A percentile compares a stretch with the other conserved stretches of the same genome.
phyloP scores from a whole-genome alignment of 208 protist species.

The Trypanosomatidae sp. region DNA sequence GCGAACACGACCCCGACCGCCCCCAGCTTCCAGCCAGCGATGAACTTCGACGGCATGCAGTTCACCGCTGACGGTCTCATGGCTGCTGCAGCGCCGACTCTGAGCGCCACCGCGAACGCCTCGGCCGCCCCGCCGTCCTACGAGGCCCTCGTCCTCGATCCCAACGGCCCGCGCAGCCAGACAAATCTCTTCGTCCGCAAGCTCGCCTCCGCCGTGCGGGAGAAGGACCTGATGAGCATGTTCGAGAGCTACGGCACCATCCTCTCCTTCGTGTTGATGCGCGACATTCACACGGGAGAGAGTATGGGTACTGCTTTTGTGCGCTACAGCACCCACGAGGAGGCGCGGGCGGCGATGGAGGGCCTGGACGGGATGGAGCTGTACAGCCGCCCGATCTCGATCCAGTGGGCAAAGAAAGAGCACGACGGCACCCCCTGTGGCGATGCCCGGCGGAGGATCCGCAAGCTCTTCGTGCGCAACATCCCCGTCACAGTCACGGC shows the following conservation, averaged over 20 bases:
- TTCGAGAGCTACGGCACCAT: no score
- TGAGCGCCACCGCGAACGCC: no score
- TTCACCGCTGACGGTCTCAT: no score
- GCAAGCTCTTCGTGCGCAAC: constrained; percentile 87
- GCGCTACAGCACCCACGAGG: constrained; percentile 63
- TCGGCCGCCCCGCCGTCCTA: constrained; percentile 58
- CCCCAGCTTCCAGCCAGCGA: no score
- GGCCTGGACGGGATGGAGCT: constrained; percentile 50
- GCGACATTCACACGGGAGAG: constrained; percentile 86
- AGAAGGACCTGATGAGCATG: no score
- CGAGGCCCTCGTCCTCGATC: constrained; percentile 47
- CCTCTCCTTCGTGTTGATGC: constrained; percentile 65
- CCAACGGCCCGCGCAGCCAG: constrained; percentile 58
- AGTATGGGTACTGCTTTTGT: constrained; percentile 86
- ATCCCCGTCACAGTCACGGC: no score
- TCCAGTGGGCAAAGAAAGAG: constrained; percentile 83
- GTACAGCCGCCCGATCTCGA: constrained; percentile 52
- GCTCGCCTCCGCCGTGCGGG: constrained; percentile 56
- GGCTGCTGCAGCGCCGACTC: no score
- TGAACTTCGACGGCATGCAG: no score
- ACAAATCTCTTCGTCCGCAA: constrained; percentile 86
- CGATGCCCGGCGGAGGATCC: constrained; percentile 62
- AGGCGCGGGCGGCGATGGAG: constrained; percentile 56
- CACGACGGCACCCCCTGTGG: constrained; percentile 78
- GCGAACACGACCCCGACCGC: no score